These are phyloP conservation scores for Ilyonectria mors-panacis DNA, from an alignment of 2,329 filamentous ascomycete species.

Conservation along the genomic window DNA sequence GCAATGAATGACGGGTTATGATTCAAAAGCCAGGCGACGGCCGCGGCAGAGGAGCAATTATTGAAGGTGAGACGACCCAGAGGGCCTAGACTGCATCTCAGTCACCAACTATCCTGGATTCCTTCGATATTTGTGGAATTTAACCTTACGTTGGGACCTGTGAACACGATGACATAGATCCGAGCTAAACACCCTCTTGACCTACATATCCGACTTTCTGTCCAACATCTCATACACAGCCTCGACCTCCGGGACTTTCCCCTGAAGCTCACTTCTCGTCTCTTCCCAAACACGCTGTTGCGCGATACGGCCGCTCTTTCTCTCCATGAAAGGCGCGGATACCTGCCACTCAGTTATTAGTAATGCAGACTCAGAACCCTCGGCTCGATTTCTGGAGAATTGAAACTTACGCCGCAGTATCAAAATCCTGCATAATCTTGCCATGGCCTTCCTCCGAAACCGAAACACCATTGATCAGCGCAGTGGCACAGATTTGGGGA, in stretches of 20 bases:
- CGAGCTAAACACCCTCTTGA: no score
- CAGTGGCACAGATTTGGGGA: slow-evolving; percentile 54
- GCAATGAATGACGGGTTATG: no score
- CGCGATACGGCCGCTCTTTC: slow-evolving; percentile 42
- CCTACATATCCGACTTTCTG: not conserved
- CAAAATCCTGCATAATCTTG: slow-evolving; percentile 57
- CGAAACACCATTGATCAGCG: slow-evolving; percentile 56
- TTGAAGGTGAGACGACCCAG: no score
- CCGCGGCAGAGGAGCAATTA: no score
- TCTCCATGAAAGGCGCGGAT: slow-evolving; percentile 56
- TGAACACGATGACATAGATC: no score
- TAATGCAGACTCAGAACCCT: not conserved
- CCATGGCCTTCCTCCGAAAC: slow-evolving; percentile 50
- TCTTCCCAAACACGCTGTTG: slow-evolving; percentile 47
- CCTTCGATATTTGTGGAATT: no score
- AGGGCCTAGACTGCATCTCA: no score
- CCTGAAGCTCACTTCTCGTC: slow-evolving; percentile 42
- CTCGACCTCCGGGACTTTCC: slow-evolving; percentile 45
- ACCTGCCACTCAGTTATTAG: slow-evolving; percentile 39
- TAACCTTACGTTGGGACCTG: no score
- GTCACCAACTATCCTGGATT: no score
- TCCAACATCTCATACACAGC: slow-evolving; percentile 41
- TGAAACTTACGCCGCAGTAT: slow-evolving; percentile 50
- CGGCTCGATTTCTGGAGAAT: not conserved
- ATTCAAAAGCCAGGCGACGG: no score